phyloP scores from a whole-genome alignment of 257 asterid species.

The Handroanthus guayacan region DNA sequence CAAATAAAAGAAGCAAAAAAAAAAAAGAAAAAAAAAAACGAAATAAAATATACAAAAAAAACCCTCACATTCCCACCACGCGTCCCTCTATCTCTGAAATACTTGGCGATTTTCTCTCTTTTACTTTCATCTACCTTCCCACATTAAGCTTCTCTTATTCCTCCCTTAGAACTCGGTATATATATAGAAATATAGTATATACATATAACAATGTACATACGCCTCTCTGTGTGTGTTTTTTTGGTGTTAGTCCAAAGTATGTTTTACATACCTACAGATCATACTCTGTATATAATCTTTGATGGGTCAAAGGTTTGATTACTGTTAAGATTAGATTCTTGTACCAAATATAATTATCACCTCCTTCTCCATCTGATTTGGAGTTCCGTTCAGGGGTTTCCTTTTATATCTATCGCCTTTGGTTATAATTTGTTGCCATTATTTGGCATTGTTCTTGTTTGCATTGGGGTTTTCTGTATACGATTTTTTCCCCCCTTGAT shows the following conservation, averaged over 20 bases:
- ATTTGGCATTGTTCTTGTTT: constrained; percentile 18
- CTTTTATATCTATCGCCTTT: not conserved
- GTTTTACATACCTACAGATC: not conserved
- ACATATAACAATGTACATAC: not conserved
- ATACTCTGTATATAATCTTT: constrained; percentile 9
- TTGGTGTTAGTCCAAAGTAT: not conserved
- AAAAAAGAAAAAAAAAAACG: not conserved
- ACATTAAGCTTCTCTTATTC: constrained; percentile 23
- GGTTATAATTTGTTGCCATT: constrained; percentile 13
- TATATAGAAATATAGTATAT: not conserved
- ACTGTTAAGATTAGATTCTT: constrained; percentile 24
- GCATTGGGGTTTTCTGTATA: constrained; percentile 1
- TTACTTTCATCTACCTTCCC: constrained; percentile 32
- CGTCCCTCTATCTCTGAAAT: constrained; percentile 32
- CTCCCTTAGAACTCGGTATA: constrained; percentile 17
- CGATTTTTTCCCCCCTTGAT: not conserved
- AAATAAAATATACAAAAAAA: not conserved
- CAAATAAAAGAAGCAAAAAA: not conserved
- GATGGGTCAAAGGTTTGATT: constrained; percentile 29
- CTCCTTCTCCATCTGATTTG: constrained; percentile 33
- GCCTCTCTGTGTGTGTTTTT: not conserved
- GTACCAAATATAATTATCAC: constrained; percentile 28
- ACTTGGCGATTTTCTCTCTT: constrained; percentile 27
- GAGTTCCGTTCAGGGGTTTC: constrained; percentile 1
- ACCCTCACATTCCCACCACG: constrained; percentile 37